Evolutionary conservation across 768 basidiomycete species (phyloP), one percentile per base, ranked within the genome.

Genomic region (Suillus cothurnatus): DNA sequence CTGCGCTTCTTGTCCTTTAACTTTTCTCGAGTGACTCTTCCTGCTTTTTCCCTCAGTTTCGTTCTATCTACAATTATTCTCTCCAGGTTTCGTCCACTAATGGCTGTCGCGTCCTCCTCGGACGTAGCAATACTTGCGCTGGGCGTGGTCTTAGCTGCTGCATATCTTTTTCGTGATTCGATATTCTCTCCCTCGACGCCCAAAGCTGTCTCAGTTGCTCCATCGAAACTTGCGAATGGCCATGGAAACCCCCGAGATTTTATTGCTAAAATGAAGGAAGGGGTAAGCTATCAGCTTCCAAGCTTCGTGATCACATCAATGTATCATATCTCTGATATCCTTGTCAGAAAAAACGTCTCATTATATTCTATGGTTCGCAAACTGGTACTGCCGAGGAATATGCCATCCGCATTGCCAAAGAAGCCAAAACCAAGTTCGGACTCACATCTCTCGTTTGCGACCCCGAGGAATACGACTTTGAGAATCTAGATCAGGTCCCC

Each of bases 371-470:
- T 74, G 97, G 97, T 64, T 98, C 97, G 26, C 97, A 99, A 75
- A 99, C 97, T 0, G 97, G 97, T 64, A 99, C 97, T 19, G 97
- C 97, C 2, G 97, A 99, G 78, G 97, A 99, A 77, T 97, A 96
- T 70, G 96, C 96, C 49, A 95, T 97, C 70, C 92, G 97, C 76
- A 86, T 99, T 12, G 97, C 97, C 17, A 99, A 99, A 81, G 97
- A 99, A 76, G 95, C 94, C 47, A 99, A 99, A 80, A 86, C 93
- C 66, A 94, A 97, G 74, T 99, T 94, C 68, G 97, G 97, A 58
- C 85, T 98, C 19, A 91, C 94, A 12, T 97, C 95, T 8, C 89
- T 99, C 62, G 97, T 99, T 19, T 97, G 95, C 73, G 97, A 99
- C 74, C 95, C 96, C 4, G 97, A 99, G 77, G 97, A 99, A 78